Evolutionary conservation across 352 stramenopile genomes (phyloP), one percentile per base, ranked within the genome.

Genomic region (Phytophthora boehmeriae): DNA sequence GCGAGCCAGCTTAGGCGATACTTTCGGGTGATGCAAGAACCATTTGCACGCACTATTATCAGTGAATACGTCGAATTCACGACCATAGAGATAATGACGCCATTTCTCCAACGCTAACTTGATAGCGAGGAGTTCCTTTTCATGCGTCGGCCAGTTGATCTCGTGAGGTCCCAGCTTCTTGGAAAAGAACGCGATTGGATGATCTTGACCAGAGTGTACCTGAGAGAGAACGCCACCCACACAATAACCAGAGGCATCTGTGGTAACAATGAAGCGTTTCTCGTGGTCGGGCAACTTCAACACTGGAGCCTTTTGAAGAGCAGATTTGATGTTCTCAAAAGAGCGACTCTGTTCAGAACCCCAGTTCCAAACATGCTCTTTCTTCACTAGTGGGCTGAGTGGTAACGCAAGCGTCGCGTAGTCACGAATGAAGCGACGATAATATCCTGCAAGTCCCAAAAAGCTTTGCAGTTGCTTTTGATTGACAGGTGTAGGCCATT

Each of bases 121-220:
- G 17, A 73, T 73, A 5, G 58, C 48, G 14, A 65, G 42, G 2
- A 61, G 17, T 42, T 73, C 53, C 5, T 68, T 68, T 46, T 66
- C 25, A 38, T 60, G 59, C 16, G 42, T 55, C 8, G 54, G 48
- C 32, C 61, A 64, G 9, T 70, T 70, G n/a, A 46, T 28, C 17
- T 64, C 34, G 17, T 43, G 39, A 1, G 19, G 20, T 23, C 45
- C 47, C 3, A 63, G n/a, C 19, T 57, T 53, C 20, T 56, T 75
- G 13, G 54, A 69, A 23, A 53, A 62, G 34, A 74, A 80, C 0
- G 65, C 65, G 4, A 80, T 54, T 1, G 66, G 58, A 27, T 66
- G 64, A 57, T 64, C 73, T 56, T 46, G 38, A 62, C 34, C 38
- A 20, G 19, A n/a, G 11, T 45, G 19, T 8, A 50, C 14, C 38